Evolutionary conservation across 306 rosid genomes (phyloP).

Genomic region (Lupinus albus): DNA sequence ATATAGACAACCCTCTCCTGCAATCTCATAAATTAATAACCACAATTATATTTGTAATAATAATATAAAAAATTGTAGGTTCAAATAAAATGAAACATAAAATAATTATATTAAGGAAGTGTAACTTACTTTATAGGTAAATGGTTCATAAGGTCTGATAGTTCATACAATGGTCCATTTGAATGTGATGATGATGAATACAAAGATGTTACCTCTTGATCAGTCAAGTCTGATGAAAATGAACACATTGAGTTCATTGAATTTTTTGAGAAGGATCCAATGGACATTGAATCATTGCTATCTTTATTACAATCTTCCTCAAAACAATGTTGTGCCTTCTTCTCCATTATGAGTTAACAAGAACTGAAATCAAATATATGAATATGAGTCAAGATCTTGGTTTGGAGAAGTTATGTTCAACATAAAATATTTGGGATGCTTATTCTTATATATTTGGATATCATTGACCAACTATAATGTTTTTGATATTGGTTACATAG

Average conservation of each 20-base stretch:
- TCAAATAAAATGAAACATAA: too few relatives aligned
- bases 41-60: too few relatives aligned
- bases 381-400: conserved; percentile 1
- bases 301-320: conserved; percentile 47
- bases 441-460: conserved; percentile 30
- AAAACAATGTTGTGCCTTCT: conserved; percentile 26
- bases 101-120: too few relatives aligned
- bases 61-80: too few relatives aligned
- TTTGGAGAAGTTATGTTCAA: conserved; percentile 13
- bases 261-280: conserved; percentile 50
- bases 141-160: conserved; percentile 76
- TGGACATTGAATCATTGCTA: conserved; percentile 50
- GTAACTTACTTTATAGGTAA: conserved; percentile 91
- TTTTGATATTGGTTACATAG: conserved; percentile 12
- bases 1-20: conserved; percentile 90
- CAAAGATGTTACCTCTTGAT: conserved; percentile 54
- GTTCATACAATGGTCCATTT: conserved; percentile 69
- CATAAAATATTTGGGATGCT: neutral
- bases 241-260: conserved; percentile 55
- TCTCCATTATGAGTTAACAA: conserved; percentile 20
- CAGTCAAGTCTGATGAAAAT: conserved; percentile 63
- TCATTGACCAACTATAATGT: conserved; percentile 32
- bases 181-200: conserved; percentile 48
- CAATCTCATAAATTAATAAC: conserved; percentile 34
- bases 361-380: neutral